phyloP scores from a whole-genome alignment of 495 filamentous ascomycete genomes.

The Aspergillus coremiiformis region DNA sequence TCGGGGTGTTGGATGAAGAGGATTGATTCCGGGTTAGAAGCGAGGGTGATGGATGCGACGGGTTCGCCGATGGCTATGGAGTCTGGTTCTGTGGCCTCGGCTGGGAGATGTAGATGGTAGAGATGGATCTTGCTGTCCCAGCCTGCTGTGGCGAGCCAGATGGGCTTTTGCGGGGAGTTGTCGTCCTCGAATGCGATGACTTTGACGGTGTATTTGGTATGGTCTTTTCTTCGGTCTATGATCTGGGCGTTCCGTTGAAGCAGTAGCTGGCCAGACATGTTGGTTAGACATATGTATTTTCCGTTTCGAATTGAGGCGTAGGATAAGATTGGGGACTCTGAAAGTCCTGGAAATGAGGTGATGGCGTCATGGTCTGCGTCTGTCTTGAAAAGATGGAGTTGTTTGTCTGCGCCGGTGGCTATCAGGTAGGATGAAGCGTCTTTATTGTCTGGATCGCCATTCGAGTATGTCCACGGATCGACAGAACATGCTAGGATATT shows the following conservation, averaged over 20 bases:
- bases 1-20: constrained; percentile 46
- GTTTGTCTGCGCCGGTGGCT: constrained; percentile 47
- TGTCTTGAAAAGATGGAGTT: constrained; percentile 40
- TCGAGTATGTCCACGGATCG: constrained; percentile 26
- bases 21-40: constrained; percentile 56
- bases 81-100: constrained; percentile 4
- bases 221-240: constrained; percentile 47
- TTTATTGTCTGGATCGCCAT: constrained; percentile 3
- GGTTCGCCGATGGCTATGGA: constrained; percentile 28
- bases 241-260: constrained; percentile 32
- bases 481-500: constrained; percentile 51
- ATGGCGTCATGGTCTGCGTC: constrained; percentile 16
- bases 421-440: constrained; percentile 25
- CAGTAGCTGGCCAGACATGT: constrained; percentile 59
- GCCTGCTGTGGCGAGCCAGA: constrained; percentile 55
- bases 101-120: constrained; percentile 32
- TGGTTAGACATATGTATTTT: constrained; percentile 38
- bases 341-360: constrained; percentile 33
- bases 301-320: constrained; percentile 28
- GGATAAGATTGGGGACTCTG: constrained; percentile 55
- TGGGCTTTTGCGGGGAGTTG: not conserved
- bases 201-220: constrained; percentile 57
- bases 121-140: constrained; percentile 57
- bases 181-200: constrained; percentile 35
- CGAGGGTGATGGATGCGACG: constrained; percentile 41